phyloP scores from a whole-genome alignment of 768 basidiomycete species.

The Trichaptum fuscoviolaceum region DNA sequence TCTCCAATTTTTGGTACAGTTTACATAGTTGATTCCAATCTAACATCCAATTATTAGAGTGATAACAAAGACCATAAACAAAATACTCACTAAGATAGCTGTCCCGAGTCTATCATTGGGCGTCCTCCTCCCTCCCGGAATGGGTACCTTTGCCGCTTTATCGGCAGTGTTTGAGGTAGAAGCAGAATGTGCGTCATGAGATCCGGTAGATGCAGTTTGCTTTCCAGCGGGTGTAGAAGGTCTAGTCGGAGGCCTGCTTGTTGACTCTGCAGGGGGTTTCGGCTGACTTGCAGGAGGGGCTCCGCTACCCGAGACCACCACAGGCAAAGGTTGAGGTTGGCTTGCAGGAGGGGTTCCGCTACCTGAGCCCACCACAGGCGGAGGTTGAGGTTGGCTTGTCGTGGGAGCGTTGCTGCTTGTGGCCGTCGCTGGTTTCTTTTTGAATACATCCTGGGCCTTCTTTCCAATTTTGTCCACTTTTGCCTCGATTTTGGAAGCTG shows the following conservation, averaged over 20 bases:
- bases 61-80: not conserved
- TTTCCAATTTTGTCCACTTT: no score
- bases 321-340: no score
- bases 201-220: not conserved
- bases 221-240: not conserved
- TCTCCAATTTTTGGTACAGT: not conserved
- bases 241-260: not conserved
- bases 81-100: not conserved
- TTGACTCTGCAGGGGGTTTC: not conserved
- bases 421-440: no score
- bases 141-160: not conserved
- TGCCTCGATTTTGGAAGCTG: no score
- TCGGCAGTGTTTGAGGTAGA: not conserved
- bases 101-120: not conserved
- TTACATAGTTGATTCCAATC: not conserved
- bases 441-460: no score
- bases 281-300: no score
- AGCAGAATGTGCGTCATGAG: not conserved
- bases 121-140: not conserved
- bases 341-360: no score
- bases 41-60: not conserved
- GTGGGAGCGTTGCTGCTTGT: no score
- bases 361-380: no score
- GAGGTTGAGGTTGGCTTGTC: no score
- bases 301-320: no score